Base-by-base conservation (phyloP, 139 green algal genomes). In the Closterium sp. region DNA sequence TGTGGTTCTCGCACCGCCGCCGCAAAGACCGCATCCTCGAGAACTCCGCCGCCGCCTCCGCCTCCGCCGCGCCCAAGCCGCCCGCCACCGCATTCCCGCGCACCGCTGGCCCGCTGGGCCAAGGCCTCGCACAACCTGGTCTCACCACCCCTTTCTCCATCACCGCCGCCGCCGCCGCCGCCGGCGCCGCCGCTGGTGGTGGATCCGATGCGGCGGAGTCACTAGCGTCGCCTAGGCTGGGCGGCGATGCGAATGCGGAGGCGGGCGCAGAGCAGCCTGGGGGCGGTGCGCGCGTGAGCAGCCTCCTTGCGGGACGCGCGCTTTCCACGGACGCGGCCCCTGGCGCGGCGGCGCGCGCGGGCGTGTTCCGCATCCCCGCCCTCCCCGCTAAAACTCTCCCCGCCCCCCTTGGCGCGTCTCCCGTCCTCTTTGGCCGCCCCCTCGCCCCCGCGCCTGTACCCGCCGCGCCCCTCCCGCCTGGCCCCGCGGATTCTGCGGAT, bases 1-100 rank as follows among this genome's bases (percentile, higher is more conserved):
- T 94, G 91, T 94, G 91, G 91, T 94, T 94, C 30, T 93, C 42
- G 87, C 91, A 94, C 86, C 88, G 91, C 45, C 88, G 91, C 29
- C 62, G 91, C 28, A 93, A 93, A 31, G 91, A 94, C 84, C 42
- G 88, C 24, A 38, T 45, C 62, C 62, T 79, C 62, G 17, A 79
- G 17, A 22, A 79, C 62, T 22, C 62, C 17, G 17, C 27, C 62
- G 17, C 62, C 62, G 62, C 62, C 62, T 2, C 62, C 17, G 17
- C 19, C 62, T 79, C 62, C 62, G 62, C 62, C 62, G 62, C 17
- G 62, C 62, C 62, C 62, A 79, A 79, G 62, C 17, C 62, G 17
- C 62, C 62, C 19, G 62, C 62, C 62, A 79, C 62, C 17, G 62
- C 62, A 22, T 79, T 79, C 62, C 62, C 17, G 62, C 62, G 62